Evolutionary conservation across 164 flowering plant genomes (phyloP).

Genomic region (Protea cynaroides): DNA sequence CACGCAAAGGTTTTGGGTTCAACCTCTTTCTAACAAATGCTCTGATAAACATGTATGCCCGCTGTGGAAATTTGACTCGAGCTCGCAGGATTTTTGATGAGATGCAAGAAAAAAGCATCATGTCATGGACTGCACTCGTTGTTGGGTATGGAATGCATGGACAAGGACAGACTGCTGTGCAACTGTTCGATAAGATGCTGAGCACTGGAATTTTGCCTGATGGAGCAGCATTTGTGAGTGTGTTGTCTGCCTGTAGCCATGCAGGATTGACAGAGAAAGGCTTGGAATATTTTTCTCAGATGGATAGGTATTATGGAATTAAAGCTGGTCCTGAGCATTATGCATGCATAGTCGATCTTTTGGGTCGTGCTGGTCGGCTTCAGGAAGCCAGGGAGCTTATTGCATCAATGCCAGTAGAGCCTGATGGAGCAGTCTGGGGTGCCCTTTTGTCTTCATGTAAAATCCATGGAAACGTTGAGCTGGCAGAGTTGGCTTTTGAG

Average conservation of each 20-base stretch:
- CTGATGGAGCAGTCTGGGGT: slow-evolving; percentile 96
- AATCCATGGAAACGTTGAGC: slow-evolving; percentile 57
- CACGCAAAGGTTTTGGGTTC: slow-evolving; percentile 29
- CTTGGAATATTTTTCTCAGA: slow-evolving; percentile 41
- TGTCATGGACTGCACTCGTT: slow-evolving; percentile 83
- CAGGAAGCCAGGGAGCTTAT: slow-evolving; percentile 56
- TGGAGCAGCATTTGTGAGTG: slow-evolving; percentile 53
- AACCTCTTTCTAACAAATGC: slow-evolving; percentile 60
- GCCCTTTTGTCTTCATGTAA: slow-evolving; percentile 84
- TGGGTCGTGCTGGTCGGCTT: slow-evolving; percentile 81
- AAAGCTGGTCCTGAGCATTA: slow-evolving; percentile 70
- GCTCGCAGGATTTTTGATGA: slow-evolving; percentile 57
- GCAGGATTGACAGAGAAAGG: slow-evolving; percentile 74
- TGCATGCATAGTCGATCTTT: slow-evolving; percentile 78
- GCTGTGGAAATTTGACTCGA: slow-evolving; percentile 62
- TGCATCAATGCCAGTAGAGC: slow-evolving; percentile 45
- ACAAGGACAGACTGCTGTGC: slow-evolving; percentile 51
- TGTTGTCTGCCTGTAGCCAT: slow-evolving; percentile 86
- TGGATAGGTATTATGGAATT: slow-evolving; percentile 44
- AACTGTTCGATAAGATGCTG: slow-evolving; percentile 68
- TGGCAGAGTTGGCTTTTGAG: slow-evolving; percentile 74
- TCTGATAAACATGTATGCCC: slow-evolving; percentile 69
- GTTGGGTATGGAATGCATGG: slow-evolving; percentile 94
- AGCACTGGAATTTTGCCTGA: slow-evolving; percentile 52
- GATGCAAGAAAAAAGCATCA: slow-evolving; percentile 50